These are phyloP conservation scores for Orbilia brochopaga DNA, from an alignment of 2,329 filamentous ascomycete species.

Conservation along the genomic window DNA sequence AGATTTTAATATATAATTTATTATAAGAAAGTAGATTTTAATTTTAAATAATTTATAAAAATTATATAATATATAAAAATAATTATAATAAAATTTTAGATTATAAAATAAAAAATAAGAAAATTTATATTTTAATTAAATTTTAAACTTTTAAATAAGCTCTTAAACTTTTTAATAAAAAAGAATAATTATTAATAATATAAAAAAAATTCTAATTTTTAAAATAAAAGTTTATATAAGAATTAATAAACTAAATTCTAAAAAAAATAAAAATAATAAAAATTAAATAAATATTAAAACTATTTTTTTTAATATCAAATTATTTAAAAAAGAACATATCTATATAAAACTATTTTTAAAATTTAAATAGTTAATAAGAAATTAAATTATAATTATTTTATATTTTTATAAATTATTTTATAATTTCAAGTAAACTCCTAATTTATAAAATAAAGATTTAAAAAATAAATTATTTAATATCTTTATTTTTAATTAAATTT, in stretches of 20 bases:
- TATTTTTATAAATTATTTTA: conserved; percentile 7
- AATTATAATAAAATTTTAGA: neutral
- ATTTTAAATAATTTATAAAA: neutral
- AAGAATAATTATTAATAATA: no score
- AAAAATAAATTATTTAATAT: no score
- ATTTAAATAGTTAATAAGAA: neutral
- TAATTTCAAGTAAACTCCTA: neutral
- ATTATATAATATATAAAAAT: neutral
- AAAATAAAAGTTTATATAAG: neutral
- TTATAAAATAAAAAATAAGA: neutral
- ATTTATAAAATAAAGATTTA: no score
- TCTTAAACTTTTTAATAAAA: no score
- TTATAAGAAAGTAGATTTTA: neutral
- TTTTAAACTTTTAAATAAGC: no score
- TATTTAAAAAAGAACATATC: neutral
- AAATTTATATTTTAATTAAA: no score
- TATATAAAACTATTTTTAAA: conserved; percentile 1
- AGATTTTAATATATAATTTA: conserved; percentile 1
- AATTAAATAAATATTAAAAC: conserved; percentile 9
- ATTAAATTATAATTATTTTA: neutral
- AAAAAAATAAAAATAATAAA: neutral
- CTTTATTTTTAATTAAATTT: no score
- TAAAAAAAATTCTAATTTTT: no score
- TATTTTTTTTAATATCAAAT: conserved; percentile 3
- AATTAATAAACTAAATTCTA: conserved; percentile 4